Evolutionary conservation across 768 basidiomycete genomes (phyloP).

Genomic region (Mycena capillaripes): DNA sequence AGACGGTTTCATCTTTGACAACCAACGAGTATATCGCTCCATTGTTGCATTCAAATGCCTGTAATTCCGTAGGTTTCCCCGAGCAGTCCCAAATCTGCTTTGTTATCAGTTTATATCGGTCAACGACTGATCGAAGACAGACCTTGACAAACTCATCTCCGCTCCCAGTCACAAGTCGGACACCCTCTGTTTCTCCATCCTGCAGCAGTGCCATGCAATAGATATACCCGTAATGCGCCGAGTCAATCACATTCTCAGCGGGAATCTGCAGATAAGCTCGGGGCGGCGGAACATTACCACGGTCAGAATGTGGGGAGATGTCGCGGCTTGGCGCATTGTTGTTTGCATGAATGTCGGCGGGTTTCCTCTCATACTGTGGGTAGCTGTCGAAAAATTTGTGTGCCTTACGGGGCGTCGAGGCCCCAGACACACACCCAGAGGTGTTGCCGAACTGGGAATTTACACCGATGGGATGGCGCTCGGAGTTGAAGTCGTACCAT

Average conservation of each 20-base stretch:
- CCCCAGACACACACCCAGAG: slow-evolving; percentile 45
- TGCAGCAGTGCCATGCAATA: slow-evolving; percentile 77
- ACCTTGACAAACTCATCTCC: slow-evolving; percentile 95
- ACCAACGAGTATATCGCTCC: slow-evolving; percentile 90
- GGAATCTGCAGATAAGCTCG: slow-evolving; percentile 69
- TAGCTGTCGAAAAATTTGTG: slow-evolving; percentile 97
- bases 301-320: slow-evolving; percentile 45
- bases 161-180: slow-evolving; percentile 84
- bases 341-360: slow-evolving; percentile 78
- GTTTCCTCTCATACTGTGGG: slow-evolving; percentile 75
- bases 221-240: slow-evolving; percentile 95
- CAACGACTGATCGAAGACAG: slow-evolving; percentile 1
- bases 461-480: slow-evolving; percentile 28
- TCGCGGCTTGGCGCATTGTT: slow-evolving; percentile 59
- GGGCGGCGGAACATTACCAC: slow-evolving; percentile 43
- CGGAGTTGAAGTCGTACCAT: slow-evolving; percentile 76
- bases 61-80: slow-evolving; percentile 59
- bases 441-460: slow-evolving; percentile 33
- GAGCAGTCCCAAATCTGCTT: slow-evolving; percentile 78
- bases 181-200: slow-evolving; percentile 42
- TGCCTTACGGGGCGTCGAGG: slow-evolving; percentile 56
- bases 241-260: slow-evolving; percentile 80
- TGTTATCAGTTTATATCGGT: slow-evolving; percentile 1
- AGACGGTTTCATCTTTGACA: slow-evolving; percentile 83
- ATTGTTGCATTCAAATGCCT: slow-evolving; percentile 79